Conservation (phyloP, 2,329 filamentous ascomycete genomes). For the Penicillium janthinellum region DNA sequence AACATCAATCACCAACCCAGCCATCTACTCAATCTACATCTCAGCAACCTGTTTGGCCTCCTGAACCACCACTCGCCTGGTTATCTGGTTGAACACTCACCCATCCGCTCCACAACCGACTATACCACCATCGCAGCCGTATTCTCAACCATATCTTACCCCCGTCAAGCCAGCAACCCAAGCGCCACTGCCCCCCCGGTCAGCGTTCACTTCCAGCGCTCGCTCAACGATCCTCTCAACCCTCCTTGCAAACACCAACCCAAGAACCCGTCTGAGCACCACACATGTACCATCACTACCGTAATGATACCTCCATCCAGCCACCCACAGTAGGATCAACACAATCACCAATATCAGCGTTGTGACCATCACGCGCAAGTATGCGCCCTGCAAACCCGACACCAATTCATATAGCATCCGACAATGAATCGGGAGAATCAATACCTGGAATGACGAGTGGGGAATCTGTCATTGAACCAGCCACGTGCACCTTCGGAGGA, state of each 20-base stretch:
- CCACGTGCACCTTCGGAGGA: background rate
- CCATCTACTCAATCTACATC: background rate
- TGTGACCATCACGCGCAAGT: background rate
- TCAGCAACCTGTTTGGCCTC: background rate
- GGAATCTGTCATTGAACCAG: background rate
- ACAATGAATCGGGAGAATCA: background rate
- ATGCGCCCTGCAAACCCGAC: background rate
- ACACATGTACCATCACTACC: background rate
- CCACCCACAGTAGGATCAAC: too few relatives aligned
- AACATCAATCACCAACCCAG: background rate
- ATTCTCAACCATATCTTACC: background rate
- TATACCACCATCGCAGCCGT: background rate
- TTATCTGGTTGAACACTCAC: background rate
- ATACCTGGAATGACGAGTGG: background rate
- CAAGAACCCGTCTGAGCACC: background rate
- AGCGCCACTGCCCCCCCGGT: background rate
- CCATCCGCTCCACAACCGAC: background rate
- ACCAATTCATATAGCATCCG: background rate
- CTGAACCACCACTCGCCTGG: background rate
- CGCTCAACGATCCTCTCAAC: background rate
- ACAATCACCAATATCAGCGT: background rate
- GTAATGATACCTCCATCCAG: background rate
- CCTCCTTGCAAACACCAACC: background rate
- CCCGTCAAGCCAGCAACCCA: background rate
- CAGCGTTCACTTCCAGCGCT: background rate